Evolutionary conservation across 768 basidiomycete species (phyloP), one percentile per base, ranked within the genome.

Genomic region (Saitozyma podzolica): DNA sequence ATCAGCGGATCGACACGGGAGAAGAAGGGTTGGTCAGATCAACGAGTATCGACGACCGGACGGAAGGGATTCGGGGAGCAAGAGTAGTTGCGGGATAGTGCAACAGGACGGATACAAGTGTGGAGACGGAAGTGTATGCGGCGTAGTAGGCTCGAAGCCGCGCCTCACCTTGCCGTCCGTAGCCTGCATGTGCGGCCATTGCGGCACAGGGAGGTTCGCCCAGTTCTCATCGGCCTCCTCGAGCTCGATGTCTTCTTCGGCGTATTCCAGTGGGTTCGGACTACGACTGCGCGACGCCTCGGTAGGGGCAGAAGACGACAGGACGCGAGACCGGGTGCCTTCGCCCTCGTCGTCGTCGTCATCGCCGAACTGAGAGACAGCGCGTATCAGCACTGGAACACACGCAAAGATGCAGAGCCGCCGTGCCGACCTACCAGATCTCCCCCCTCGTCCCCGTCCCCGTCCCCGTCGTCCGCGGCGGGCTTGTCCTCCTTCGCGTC

Each of bases 161-260:
- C n/a, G 10, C 64, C 87, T 82, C 78, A 94, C 94, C 74, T 89
- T 85, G 58, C 87, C 88, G 76, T 93, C 89, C 62, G 89, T 88
- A 66, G 87, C 87, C 69, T 84, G 85, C 56, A 92, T 88, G 20
- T 88, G 84, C 10, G 90, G 90, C 20, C 93, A 84, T 73, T 95
- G 94, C n/a, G 91, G 92, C 68, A 96, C 87, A 40, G 85, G 83
- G 50, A 92, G 86, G 55, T 87, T 85, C 83, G 50, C 76, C 59
- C 69, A 73, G 0, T 55, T 61, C 47, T 75, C 65, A 20, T 74
- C 62, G 48, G 68, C 53, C 43, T 67, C 55, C 16, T 66, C 62
- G 10, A 40, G 59, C 9, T 58, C 61, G 7, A 37, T 65, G 10
- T 65, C 70, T 17, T 75, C 69, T 40, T 77, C 80, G 50, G 80